Evolutionary conservation across 169 alveolate genomes (phyloP).

Genomic region (Miamiensis avidus): DNA sequence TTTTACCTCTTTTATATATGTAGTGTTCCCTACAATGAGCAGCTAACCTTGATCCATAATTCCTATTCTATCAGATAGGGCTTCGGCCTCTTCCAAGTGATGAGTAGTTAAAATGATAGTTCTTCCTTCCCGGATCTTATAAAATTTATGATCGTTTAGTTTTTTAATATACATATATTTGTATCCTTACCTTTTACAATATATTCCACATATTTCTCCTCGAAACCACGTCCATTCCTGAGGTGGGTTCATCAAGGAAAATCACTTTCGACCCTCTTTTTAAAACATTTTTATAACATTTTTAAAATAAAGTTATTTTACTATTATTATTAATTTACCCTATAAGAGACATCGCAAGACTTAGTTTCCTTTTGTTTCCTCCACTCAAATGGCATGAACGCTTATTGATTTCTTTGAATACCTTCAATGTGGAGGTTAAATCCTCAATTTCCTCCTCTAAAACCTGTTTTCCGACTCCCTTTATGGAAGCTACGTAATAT

Average conservation of each 20-base stretch:
- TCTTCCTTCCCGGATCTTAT: too few relatives aligned
- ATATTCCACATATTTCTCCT: conserved; percentile 58
- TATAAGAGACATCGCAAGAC: conserved; percentile 80
- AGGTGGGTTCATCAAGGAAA: not conserved
- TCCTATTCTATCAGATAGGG: conserved; percentile 86
- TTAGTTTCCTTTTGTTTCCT: conserved; percentile 86
- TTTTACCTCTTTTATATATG: too few relatives aligned
- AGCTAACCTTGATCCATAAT: conserved; percentile 74
- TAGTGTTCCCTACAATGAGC: conserved; percentile 76
- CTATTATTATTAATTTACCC: conserved; percentile 42
- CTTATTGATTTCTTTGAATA: conserved; percentile 51
- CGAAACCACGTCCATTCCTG: conserved; percentile 54
- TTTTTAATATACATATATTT: too few relatives aligned
- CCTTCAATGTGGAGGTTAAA: conserved; percentile 57
- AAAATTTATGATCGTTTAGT: too few relatives aligned
- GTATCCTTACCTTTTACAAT: conserved; percentile 22
- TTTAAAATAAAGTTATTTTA: conserved; percentile 89
- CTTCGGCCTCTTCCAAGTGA: conserved; percentile 90
- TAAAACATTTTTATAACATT: conserved; percentile 31
- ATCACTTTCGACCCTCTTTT: not conserved
- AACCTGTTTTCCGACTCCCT: conserved; percentile 52
- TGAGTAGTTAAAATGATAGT: conserved; percentile 85
- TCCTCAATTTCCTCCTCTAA: conserved; percentile 52
- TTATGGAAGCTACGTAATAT: conserved; percentile 60
- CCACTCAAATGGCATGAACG: conserved; percentile 78